Evolutionary conservation across 2,329 filamentous ascomycete genomes (phyloP).

Genomic region (Amylocarpus encephaloides): DNA sequence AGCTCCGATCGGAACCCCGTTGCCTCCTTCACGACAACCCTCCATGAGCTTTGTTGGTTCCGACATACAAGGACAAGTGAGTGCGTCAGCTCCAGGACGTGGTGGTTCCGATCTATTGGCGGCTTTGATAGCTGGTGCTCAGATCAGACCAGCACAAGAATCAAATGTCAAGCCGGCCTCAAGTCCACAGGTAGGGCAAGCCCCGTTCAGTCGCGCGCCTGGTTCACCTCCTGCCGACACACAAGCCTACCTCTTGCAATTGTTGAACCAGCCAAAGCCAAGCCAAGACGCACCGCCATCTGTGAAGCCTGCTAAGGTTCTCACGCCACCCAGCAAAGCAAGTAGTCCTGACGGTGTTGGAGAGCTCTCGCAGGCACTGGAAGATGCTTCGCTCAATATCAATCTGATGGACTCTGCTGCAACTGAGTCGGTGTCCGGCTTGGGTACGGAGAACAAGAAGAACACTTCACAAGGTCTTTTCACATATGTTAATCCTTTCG

Average conservation of each 20-base stretch:
- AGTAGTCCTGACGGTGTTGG: slow-evolving; percentile 28
- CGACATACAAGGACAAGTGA: slow-evolving; percentile 17
- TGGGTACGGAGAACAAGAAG: slow-evolving; percentile 21
- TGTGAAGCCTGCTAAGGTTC: slow-evolving; percentile 23
- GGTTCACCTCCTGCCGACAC: slow-evolving; percentile 59
- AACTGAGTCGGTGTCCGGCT: slow-evolving; percentile 14
- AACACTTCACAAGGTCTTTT: slow-evolving; percentile 40
- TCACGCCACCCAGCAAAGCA: slow-evolving; percentile 36
- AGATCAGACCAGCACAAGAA: slow-evolving; percentile 24
- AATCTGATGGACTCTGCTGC: slow-evolving; percentile 28
- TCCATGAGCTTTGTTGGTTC: slow-evolving; percentile 21
- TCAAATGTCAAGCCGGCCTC: slow-evolving; percentile 20
- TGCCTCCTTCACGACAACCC: slow-evolving; percentile 25
- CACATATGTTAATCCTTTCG: slow-evolving; percentile 68
- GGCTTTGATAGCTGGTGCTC: slow-evolving; percentile 25
- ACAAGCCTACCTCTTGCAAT: slow-evolving; percentile 76
- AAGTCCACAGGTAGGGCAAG: slow-evolving; percentile 20
- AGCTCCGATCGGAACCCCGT: slow-evolving; percentile 27
- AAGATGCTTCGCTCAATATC: slow-evolving; percentile 37
- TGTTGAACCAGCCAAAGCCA: slow-evolving; percentile 74
- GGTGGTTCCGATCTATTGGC: slow-evolving; percentile 28
- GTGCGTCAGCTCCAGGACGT: slow-evolving; percentile 17
- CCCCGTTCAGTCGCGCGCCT: slow-evolving; percentile 36
- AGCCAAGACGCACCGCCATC: slow-evolving; percentile 42
- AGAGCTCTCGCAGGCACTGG: slow-evolving; percentile 39